Conservation (phyloP, 345 rosid species). For the Arabidopsis arenosa region DNA sequence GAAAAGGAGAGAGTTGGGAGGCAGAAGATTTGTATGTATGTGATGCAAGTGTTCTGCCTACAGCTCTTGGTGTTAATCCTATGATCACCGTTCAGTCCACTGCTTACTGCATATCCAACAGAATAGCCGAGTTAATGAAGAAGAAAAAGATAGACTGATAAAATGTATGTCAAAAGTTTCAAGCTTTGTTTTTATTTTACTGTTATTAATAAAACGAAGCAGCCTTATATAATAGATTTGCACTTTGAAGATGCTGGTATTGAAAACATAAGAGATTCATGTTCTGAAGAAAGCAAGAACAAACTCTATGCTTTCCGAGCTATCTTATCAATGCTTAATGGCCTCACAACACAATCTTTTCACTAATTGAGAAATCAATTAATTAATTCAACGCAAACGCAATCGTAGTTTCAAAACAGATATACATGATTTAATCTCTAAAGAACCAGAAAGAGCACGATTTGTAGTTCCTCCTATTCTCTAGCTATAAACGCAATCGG, state of each 20-base stretch:
- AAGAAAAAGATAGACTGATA: conserved; percentile 26
- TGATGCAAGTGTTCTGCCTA: conserved; percentile 56
- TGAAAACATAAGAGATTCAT: no score
- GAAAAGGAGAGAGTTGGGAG: conserved; percentile 68
- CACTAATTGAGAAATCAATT: no score
- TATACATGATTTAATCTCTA: no score
- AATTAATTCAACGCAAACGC: no score
- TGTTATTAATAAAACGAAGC: background rate
- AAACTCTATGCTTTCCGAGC: no score
- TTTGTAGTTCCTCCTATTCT: no score
- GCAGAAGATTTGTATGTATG: conserved; percentile 54
- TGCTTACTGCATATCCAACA: conserved; percentile 56
- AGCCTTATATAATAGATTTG: background rate
- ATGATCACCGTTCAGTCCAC: conserved; percentile 65
- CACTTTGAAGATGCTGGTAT: background rate
- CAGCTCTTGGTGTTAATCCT: conserved; percentile 58
- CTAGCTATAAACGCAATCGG: background rate
- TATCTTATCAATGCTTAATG: no score
- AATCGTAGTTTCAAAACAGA: no score
- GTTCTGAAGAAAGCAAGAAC: no score
- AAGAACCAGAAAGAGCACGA: no score
- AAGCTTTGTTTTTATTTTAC: conserved; percentile 4
- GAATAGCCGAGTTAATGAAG: conserved; percentile 45
- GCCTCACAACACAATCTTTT: no score
- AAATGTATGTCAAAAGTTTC: background rate